These are phyloP conservation scores for Fusarium bactridioides DNA, from an alignment of 2,329 filamentous ascomycete species.

Conservation along the genomic window DNA sequence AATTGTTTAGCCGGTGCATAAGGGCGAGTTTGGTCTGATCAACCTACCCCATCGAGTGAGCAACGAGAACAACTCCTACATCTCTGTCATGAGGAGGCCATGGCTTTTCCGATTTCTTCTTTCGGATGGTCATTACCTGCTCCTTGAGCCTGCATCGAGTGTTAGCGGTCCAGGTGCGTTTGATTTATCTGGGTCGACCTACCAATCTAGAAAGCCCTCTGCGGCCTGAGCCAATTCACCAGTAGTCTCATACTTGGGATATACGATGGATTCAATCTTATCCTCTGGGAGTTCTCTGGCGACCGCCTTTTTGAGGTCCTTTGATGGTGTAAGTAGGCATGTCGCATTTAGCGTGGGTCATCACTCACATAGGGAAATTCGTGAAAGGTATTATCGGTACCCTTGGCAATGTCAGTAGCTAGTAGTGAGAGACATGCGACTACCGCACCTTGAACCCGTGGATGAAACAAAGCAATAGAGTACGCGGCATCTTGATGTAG, in stretches of 20 bases:
- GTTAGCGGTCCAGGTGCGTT: neutral
- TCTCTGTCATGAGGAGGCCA: constrained; percentile 83
- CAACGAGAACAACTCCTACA: constrained; percentile 80
- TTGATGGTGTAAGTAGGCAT: neutral
- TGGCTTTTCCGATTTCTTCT: constrained; percentile 73
- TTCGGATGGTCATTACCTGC: constrained; percentile 78
- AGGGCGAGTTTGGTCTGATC: neutral
- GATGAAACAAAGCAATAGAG: constrained; percentile 75
- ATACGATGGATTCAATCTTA: constrained; percentile 67
- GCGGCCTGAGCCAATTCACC: constrained; percentile 67
- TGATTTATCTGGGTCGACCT: neutral
- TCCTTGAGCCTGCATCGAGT: constrained; percentile 72
- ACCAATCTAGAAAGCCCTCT: constrained; percentile 58
- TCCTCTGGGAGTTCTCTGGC: constrained; percentile 67
- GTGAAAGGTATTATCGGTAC: constrained; percentile 73
- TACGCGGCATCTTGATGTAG: constrained; percentile 54
- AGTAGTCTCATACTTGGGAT: constrained; percentile 76
- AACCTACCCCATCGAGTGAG: constrained; percentile 78
- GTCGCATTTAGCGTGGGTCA: neutral
- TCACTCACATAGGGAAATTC: constrained; percentile 64
- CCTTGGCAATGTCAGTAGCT: constrained; percentile 54
- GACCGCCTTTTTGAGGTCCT: constrained; percentile 67
- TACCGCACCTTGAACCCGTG: constrained; percentile 71
- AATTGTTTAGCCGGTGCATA: neutral
- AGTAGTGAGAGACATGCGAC: rapidly evolving